Evolutionary conservation across 306 rosid genomes (phyloP), one percentile per base, ranked within the genome.

Genomic region (Adenanthera pavonina): DNA sequence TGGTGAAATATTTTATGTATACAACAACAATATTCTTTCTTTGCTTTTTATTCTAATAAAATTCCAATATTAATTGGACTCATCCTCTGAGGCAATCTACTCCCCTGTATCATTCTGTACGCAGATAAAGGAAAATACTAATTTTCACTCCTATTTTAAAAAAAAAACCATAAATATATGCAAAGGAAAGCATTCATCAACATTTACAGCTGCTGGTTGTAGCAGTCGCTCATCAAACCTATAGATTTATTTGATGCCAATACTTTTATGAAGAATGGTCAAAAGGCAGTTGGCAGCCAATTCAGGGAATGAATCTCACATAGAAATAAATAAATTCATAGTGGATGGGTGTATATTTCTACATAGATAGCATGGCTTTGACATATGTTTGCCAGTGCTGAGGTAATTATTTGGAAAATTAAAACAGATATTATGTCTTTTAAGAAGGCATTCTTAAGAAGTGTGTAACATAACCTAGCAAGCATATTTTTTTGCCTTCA

Each of bases 401-500:
- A 54, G 19, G 79, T 59, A 67, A 46, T 7, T 75, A 81, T 43
- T 68, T 40, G 72, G 65, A 76, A 13, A 5, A 61, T 56, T 16
- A 36, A 33, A 78, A 35, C 68, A 53, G 56, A 52, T 5, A 16
- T 34, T 11, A 44, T 38, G 35, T 51, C 47, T 57, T 44, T 47
- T 44, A 12, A 25, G 15, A 76, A 65, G 43, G 59, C 80, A 65
- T 41, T 71, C 53, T 71, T 40, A 40, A 54, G 59, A 72, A 77
- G 70, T 41, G 56, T 17, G 40, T 41, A 72, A 25, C 48, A 36
- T 33, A 54, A 77, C 74, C 70, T 19, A 71, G 47, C 76, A 53
- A 65, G 61, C 74, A 72, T 30, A 81, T 54, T 76, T 38, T 73
- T 30, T 72, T 52, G 65, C 69, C 64, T 43, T 51, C 76, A 44